Evolutionary conservation across 805 yeast genomes (phyloP).

Genomic region (Blastobotrys robertii): DNA sequence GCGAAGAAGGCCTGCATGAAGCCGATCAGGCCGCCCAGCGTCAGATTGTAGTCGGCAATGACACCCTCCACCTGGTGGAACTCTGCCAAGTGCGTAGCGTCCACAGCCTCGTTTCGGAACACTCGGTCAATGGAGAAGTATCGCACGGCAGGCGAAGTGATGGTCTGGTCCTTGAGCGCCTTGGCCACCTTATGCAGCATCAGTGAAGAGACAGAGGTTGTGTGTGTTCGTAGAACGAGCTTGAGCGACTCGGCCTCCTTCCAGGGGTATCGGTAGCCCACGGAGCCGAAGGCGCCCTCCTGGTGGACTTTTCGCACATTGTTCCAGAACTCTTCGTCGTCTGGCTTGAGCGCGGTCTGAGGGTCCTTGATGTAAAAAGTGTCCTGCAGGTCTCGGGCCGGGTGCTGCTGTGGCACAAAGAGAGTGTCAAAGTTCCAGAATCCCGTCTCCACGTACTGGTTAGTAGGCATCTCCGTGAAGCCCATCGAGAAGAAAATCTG

Average conservation of each 20-base stretch:
- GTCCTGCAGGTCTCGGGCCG: constrained; percentile 98
- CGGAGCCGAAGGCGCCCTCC: constrained; percentile 83
- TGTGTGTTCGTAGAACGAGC: constrained; percentile 93
- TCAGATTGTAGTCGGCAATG: constrained; percentile 88
- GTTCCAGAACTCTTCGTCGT: constrained; percentile 67
- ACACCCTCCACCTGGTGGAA: constrained; percentile 99
- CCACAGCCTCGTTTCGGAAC: constrained; percentile 99
- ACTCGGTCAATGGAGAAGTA: constrained; percentile 95
- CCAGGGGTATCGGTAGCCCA: constrained; percentile 99
- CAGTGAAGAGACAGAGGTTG: constrained; percentile 86
- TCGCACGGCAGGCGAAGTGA: constrained; percentile 79
- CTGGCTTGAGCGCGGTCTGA: constrained; percentile 65
- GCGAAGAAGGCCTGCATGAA: constrained; percentile 96
- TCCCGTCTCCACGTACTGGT: constrained; percentile 95
- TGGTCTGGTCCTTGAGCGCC: constrained; percentile 25
- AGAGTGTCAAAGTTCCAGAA: constrained; percentile 98
- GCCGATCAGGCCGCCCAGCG: constrained; percentile 93
- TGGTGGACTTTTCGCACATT: constrained; percentile 80
- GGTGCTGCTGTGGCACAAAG: constrained; percentile 98
- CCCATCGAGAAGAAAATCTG: constrained; percentile 97
- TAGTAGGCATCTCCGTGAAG: constrained; percentile 97
- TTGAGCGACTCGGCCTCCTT: constrained; percentile 79
- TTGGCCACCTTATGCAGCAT: constrained; percentile 79
- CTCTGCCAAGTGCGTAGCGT: constrained; percentile 98
- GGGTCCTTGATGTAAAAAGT: constrained; percentile 98